Base-by-base conservation (phyloP, 2,329 filamentous ascomycete species). In the Fusarium tricinctum region DNA sequence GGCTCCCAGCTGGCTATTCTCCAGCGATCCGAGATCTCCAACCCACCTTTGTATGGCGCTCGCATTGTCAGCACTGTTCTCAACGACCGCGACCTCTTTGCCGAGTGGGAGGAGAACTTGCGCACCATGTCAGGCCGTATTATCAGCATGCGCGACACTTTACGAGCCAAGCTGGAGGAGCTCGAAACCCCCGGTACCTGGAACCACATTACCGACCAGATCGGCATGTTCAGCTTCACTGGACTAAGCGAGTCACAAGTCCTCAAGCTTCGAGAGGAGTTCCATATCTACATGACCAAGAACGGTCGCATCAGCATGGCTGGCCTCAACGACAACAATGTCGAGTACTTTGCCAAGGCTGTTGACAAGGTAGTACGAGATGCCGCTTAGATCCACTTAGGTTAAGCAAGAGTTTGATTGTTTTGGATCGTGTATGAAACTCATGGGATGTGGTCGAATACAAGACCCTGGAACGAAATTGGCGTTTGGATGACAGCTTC, bases 281-380 rank as follows among this genome's bases (percentile, higher is more conserved):
- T 85, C 62, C 92, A 96, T 79, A 85, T 96, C 54, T 96, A 96
- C 82, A 94, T 95, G 88, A 98, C 95, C 71, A 97, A 97, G 88
- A 99, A 99, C 77, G 96, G 96, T 22, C 91, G 96, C 48, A 97
- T 98, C 81, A 97, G 92, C 78, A 98, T 99, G 95, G 96, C 96
- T 7, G 96, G 96, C n/a, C 83, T 98, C 71, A 98, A 98, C 81
- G 92, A 92, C 26, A 83, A 90, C 75, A 99, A 98, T 78, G 86
- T 98, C 61, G 93, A 97, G 56, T 97, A 97, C 82, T 92, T 98
- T 75, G 96, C 94, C 47, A 90, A 92, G 80, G 93, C 95, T 1
- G 88, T 98, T 14, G 91, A 97, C 78, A 91, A 91, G 79, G 92
- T 95, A 32, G 93, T 98, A 23, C 73, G 72, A 32, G 76, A 76